A percentile compares a stretch with the other conserved stretches of the same genome.
These are phyloP conservation scores for Psilocybe sp. DNA, from an alignment of 768 basidiomycete genomes.

Conservation along the genomic window DNA sequence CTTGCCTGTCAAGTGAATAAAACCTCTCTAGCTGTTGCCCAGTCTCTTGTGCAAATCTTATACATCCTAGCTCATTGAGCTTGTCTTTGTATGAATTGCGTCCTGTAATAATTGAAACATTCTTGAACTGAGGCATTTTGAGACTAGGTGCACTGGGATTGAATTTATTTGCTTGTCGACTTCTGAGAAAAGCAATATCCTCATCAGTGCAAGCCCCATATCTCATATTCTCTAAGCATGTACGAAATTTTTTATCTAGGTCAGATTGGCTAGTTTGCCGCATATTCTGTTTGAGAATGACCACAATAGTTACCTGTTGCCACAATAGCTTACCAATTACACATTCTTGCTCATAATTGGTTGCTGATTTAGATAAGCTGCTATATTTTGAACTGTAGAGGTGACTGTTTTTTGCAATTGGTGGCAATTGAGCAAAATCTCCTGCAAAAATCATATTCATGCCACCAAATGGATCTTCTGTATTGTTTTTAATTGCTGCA, in stretches of 20 bases:
- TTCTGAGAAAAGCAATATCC: constrained; percentile 27
- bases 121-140: constrained; percentile 15
- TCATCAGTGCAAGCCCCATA: constrained; percentile 30
- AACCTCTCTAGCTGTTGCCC: not conserved
- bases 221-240: constrained; percentile 15
- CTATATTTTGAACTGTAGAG: constrained; percentile 15
- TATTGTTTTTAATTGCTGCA: constrained; percentile 10
- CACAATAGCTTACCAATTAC: constrained; percentile 25
- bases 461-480: constrained; percentile 26
- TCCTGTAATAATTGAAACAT: constrained; percentile 32
- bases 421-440: constrained; percentile 42
- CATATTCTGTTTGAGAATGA: constrained; percentile 34
- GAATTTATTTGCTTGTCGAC: constrained; percentile 14
- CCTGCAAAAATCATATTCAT: constrained; percentile 41
- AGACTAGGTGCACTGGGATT: constrained; percentile 8
- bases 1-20: not conserved
- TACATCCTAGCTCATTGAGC: constrained; percentile 20
- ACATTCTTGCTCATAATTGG: constrained; percentile 12
- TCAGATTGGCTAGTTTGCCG: constrained; percentile 20
- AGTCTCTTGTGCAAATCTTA: not conserved
- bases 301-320: constrained; percentile 30
- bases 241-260: constrained; percentile 24
- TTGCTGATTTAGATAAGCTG: not conserved
- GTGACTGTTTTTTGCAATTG: constrained; percentile 7
- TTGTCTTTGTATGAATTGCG: constrained; percentile 24